Percentiles rank a stretch among this genome's conserved stretches.
phyloP scores from a whole-genome alignment of 306 rosid genomes.

The Fragaria vesca region DNA sequence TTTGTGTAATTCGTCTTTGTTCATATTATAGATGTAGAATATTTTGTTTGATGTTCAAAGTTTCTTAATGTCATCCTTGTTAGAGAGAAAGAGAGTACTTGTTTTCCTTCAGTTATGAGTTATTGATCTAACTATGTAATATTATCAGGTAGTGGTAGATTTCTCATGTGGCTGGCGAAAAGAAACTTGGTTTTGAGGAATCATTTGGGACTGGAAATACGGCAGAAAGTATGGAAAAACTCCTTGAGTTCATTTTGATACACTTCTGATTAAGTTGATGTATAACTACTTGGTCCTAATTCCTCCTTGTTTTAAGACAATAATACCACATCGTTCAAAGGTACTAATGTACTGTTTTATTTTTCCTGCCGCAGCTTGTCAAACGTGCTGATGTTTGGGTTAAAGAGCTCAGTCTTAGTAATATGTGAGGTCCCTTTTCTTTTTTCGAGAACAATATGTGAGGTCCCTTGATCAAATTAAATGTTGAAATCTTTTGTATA shows the following conservation, averaged over 20 bases:
- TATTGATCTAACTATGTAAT: background rate
- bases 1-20: background rate
- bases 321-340: background rate
- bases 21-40: background rate
- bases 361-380: constrained; percentile 61
- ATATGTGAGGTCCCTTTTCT: constrained; percentile 52
- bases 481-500: constrained; percentile 13
- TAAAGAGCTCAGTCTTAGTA: constrained; percentile 71
- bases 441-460: constrained; percentile 47
- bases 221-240: constrained; percentile 56
- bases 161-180: constrained; percentile 86
- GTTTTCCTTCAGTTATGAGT: background rate
- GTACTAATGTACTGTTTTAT: constrained; percentile 2
- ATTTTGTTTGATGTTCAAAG: background rate
- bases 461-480: constrained; percentile 33
- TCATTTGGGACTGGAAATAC: constrained; percentile 85
- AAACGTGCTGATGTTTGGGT: constrained; percentile 80
- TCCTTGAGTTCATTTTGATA: constrained; percentile 19
- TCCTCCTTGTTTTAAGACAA: constrained; percentile 17
- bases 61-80: background rate
- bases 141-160: constrained; percentile 81
- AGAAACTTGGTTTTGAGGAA: constrained; percentile 57
- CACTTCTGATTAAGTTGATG: constrained; percentile 21
- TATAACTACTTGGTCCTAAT: constrained; percentile 25
- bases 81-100: background rate